phyloP scores from a whole-genome alignment of 257 asterid species.

The Primulina eburnea region DNA sequence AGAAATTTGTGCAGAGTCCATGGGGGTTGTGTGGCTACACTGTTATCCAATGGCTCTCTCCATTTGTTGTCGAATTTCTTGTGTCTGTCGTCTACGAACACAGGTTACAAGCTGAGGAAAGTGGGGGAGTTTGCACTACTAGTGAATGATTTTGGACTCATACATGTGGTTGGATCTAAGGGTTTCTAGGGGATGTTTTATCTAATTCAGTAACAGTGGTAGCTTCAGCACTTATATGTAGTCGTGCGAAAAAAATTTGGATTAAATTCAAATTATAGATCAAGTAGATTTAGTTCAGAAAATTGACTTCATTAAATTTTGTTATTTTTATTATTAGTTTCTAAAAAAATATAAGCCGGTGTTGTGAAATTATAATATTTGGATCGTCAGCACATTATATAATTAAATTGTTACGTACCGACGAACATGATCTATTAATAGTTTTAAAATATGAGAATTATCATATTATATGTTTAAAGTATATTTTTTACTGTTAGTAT shows the following conservation, averaged over 20 bases:
- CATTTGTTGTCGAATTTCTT: neutral
- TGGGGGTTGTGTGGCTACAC: neutral
- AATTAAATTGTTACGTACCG: no score
- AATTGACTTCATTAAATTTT: no score
- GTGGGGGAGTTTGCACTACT: neutral
- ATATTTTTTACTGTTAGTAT: no score
- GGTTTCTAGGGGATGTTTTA: neutral
- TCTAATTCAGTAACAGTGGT: neutral
- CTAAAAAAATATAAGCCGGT: no score
- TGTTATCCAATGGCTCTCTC: neutral
- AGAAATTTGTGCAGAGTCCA: conserved; percentile 2
- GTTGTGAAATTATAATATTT: no score
- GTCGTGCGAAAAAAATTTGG: no score
- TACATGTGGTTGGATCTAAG: neutral
- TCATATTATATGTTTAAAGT: no score
- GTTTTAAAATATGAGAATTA: no score
- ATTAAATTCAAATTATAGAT: no score
- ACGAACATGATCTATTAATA: no score
- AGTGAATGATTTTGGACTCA: neutral
- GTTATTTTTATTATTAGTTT: no score
- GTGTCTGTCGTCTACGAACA: neutral
- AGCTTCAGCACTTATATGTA: neutral
- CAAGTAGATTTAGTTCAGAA: neutral
- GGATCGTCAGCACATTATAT: no score
- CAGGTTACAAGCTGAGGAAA: neutral